Evolutionary conservation across 2,329 filamentous ascomycete genomes (phyloP).

Genomic region (Phoma sp.): DNA sequence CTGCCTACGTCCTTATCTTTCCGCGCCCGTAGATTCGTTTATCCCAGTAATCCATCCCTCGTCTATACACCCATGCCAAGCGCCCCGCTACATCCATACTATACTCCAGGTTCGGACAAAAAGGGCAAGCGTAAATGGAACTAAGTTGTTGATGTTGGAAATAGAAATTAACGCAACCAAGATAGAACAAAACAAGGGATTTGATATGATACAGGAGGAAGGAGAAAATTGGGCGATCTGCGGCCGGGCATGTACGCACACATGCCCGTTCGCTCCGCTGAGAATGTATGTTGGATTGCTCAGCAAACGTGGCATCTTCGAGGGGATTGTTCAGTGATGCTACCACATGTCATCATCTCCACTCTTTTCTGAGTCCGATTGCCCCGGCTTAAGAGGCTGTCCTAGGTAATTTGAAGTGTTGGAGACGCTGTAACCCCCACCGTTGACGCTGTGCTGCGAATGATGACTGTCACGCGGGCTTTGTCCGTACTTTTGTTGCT

Average conservation of each 20-base stretch:
- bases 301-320: neutral
- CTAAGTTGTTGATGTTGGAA: neutral
- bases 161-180: conserved; percentile 15
- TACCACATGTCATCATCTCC: conserved; percentile 50
- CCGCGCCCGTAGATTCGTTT: conserved; percentile 5
- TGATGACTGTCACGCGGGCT: conserved; percentile 43
- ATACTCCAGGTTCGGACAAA: conserved; percentile 5
- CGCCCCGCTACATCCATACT: conserved; percentile 3
- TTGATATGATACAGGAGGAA: conserved; percentile 9
- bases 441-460: conserved; percentile 36
- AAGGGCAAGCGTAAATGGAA: neutral
- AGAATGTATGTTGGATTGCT: conserved; percentile 2
- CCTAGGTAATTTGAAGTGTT: conserved; percentile 47
- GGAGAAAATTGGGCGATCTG: conserved; percentile 4
- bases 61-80: conserved; percentile 9
- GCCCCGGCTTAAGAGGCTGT: conserved; percentile 30
- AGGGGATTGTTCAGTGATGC: neutral
- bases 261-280: conserved; percentile 5
- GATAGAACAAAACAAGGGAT: neutral
- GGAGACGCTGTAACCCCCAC: conserved; percentile 45
- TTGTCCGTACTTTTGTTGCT: conserved; percentile 29
- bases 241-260: neutral
- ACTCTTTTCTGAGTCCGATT: conserved; percentile 40
- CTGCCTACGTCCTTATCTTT: conserved; percentile 1
- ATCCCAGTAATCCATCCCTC: neutral